Evolutionary conservation across 305 asterid species (phyloP), one percentile per base, ranked within the genome.

Genomic region (Vinca major): DNA sequence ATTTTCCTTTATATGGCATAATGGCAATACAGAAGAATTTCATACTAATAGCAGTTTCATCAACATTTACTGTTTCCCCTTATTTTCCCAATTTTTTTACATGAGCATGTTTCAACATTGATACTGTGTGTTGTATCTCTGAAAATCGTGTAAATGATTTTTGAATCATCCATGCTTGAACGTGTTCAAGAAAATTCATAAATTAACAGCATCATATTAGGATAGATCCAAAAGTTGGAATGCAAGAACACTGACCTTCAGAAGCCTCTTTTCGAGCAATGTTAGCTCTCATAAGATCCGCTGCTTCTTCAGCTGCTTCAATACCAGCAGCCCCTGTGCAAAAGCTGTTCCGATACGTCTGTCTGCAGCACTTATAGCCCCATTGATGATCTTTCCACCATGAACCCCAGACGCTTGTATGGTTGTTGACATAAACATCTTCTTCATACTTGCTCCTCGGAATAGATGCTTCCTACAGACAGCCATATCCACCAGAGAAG

Each of bases 361-460:
- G 95, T 63, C 85, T 89, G 88, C 99, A 93, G 75, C 99, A 93
- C 75, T 85, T 87, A 78, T 91, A 93, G 47, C 97, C 99, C 99
- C 99, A 93, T 50, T 94, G 97, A 65, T 89, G 90, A 79, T 94
- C 95, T 78, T 71, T 91, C 99, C 99, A 94, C 96, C 97, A 94
- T 3, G 99, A 91, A 48, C 99, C 99, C 99, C 99, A 94, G 47
- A 94, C 96, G 44, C 81, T 81, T 0, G 93, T 85, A 80, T 94
- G 99, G 81, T 94, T 91, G 72, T 94, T 94, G 39, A 73, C 79
- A 62, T 73, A 83, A 62, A 86, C 87, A 73, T 94, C 99, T 79
- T 94, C 99, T 76, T 94, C 97, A 45, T 91, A 94, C 80, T 94
- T 94, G 87, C 96, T 89, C 76, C 84, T 86, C 1, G 99, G 97